phyloP scores from a whole-genome alignment of 805 yeast genomes.

The Komagataella ulmi region DNA sequence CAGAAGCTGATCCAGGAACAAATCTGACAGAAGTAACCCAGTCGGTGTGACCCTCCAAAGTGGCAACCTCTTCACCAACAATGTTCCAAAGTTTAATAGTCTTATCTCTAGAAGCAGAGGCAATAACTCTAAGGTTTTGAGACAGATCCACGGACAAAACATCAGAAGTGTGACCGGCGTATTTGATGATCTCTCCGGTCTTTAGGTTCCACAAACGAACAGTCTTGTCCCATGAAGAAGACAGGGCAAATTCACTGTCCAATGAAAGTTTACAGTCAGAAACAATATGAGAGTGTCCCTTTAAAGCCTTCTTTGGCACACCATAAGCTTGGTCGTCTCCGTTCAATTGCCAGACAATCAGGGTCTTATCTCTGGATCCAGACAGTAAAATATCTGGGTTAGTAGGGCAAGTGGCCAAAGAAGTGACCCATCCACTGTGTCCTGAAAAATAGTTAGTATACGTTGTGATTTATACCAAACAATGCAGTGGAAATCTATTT shows the following conservation, averaged over 20 bases:
- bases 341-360: slow-evolving; percentile 94
- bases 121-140: slow-evolving; percentile 93
- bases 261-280: slow-evolving; percentile 96
- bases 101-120: slow-evolving; percentile 98
- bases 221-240: slow-evolving; percentile 99
- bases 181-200: slow-evolving; percentile 89
- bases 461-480: not conserved
- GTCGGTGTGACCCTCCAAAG: slow-evolving; percentile 93
- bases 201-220: slow-evolving; percentile 96
- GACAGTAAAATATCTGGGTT: slow-evolving; percentile 97
- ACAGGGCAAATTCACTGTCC: slow-evolving; percentile 95
- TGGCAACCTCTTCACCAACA: slow-evolving; percentile 91
- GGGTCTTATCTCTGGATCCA: slow-evolving; percentile 97
- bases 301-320: slow-evolving; percentile 93
- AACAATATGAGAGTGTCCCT: slow-evolving; percentile 98
- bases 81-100: slow-evolving; percentile 99
- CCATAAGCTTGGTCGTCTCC: slow-evolving; percentile 97
- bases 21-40: slow-evolving; percentile 98
- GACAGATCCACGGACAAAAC: slow-evolving; percentile 95
- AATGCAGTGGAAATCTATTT: not conserved
- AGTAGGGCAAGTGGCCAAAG: slow-evolving; percentile 94
- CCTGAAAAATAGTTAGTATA: slow-evolving; percentile 19
- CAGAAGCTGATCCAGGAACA: slow-evolving; percentile 69
- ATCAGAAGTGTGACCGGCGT: slow-evolving; percentile 96
- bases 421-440: slow-evolving; percentile 95